phyloP scores from a whole-genome alignment of 768 basidiomycete species.

The Mycena epipterygia region DNA sequence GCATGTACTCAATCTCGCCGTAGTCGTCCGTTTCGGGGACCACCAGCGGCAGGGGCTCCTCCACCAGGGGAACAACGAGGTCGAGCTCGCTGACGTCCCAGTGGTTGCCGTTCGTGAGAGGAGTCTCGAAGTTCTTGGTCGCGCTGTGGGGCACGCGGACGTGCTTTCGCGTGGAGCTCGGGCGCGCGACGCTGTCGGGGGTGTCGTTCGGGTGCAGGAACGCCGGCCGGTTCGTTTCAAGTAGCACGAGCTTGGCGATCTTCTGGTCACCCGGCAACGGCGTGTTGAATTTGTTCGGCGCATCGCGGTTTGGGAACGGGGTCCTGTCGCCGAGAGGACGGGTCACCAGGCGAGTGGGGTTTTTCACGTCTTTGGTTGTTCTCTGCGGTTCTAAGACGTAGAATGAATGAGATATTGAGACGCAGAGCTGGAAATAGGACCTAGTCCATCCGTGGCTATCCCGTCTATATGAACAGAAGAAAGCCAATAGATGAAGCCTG shows the following conservation, averaged over 20 bases:
- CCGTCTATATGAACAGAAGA: no score
- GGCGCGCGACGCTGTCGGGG: conserved; percentile 63
- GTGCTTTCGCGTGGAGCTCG: conserved; percentile 79
- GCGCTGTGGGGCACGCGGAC: conserved; percentile 67
- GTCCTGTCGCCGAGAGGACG: conserved; percentile 83
- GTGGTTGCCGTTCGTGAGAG: conserved; percentile 72
- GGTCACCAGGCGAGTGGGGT: conserved; percentile 40
- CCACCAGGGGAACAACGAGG: conserved; percentile 40
- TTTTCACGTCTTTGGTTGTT: conserved; percentile 35
- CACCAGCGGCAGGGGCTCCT: conserved; percentile 47
- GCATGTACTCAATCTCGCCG: conserved; percentile 67
- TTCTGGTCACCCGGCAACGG: conserved; percentile 47
- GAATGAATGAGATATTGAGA: neutral
- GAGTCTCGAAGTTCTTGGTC: conserved; percentile 73
- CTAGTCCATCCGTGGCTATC: no score
- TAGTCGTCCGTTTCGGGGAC: conserved; percentile 48
- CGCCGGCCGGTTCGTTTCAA: conserved; percentile 34
- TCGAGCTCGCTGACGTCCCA: conserved; percentile 81
- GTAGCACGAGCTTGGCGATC: conserved; percentile 49
- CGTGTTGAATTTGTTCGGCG: conserved; percentile 47
- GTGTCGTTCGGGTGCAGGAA: conserved; percentile 43
- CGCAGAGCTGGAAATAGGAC: no score
- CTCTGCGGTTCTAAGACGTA: conserved; percentile 28
- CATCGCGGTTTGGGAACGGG: conserved; percentile 76
- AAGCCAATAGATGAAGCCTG: no score